Evolutionary conservation across 805 yeast species (phyloP).

Genomic region (Saccharomyces eubayanus): DNA sequence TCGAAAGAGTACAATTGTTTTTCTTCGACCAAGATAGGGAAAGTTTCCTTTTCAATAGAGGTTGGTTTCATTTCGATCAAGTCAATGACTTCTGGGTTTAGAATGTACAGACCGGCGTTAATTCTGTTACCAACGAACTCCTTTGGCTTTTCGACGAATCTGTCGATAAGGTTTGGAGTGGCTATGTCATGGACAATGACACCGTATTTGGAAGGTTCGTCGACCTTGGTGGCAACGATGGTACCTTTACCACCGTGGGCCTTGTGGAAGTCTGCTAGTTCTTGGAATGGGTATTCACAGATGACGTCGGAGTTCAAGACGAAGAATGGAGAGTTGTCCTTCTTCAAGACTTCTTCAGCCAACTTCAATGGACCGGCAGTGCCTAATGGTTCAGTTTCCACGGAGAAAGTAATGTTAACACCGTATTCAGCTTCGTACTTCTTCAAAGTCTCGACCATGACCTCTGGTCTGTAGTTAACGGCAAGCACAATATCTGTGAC

Average conservation of each 20-base stretch:
- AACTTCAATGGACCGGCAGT: slow-evolving; percentile 98
- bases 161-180: slow-evolving; percentile 89
- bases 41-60: slow-evolving; percentile 98
- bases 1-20: slow-evolving; percentile 89
- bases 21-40: slow-evolving; percentile 90
- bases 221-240: slow-evolving; percentile 98
- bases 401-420: slow-evolving; percentile 90
- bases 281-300: slow-evolving; percentile 95
- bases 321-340: slow-evolving; percentile 94
- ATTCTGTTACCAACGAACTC: slow-evolving; percentile 99
- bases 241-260: slow-evolving; percentile 97
- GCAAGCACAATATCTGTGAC: slow-evolving; percentile 98
- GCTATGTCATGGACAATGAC: slow-evolving; percentile 96
- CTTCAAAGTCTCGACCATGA: slow-evolving; percentile 91
- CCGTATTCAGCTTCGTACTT: slow-evolving; percentile 93
- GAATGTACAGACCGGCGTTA: slow-evolving; percentile 96
- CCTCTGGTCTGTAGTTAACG: slow-evolving; percentile 98
- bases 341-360: slow-evolving; percentile 87
- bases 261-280: slow-evolving; percentile 85
- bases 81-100: slow-evolving; percentile 96
- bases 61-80: slow-evolving; percentile 97
- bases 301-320: slow-evolving; percentile 97
- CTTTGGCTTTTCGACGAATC: slow-evolving; percentile 98
- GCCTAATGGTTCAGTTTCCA: slow-evolving; percentile 98
- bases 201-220: slow-evolving; percentile 99